These are phyloP conservation scores for Cystobasidium slooffiae DNA, from an alignment of 1,284 basidiomycete genomes.

Conservation along the genomic window DNA sequence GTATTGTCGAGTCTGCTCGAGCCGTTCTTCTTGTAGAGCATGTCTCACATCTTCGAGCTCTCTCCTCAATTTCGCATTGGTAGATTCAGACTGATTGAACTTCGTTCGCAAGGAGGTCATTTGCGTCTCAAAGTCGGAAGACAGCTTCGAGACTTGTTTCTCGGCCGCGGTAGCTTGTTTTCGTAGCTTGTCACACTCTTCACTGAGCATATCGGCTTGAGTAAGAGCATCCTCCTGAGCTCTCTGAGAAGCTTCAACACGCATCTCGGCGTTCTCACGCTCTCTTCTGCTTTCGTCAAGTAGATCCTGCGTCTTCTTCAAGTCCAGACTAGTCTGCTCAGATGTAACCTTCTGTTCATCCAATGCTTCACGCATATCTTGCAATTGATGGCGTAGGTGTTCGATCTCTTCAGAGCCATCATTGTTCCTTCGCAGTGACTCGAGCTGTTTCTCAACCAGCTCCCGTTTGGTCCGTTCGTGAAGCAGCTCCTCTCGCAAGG, in stretches of 20 bases:
- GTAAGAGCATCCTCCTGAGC: conserved; percentile 8
- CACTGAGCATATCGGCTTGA: conserved; percentile 3
- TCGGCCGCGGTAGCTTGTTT: conserved; percentile 13
- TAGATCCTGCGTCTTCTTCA: background rate
- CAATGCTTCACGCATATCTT: conserved; percentile 9
- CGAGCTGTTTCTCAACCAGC: conserved; percentile 14
- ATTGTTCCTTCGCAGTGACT: conserved; percentile 11
- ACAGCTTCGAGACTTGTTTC: conserved; percentile 25
- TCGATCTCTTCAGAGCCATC: conserved; percentile 24
- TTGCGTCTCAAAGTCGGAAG: conserved; percentile 4
- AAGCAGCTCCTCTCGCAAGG: conserved; percentile 26
- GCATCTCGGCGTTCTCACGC: background rate
- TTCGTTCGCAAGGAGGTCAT: background rate
- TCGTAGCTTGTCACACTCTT: conserved; percentile 28
- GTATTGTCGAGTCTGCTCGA: conserved; percentile 28
- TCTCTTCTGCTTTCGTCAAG: conserved; percentile 3
- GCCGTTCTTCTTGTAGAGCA: conserved; percentile 29
- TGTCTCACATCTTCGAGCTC: conserved; percentile 24
- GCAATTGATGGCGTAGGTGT: conserved; percentile 1
- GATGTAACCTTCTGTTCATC: background rate
- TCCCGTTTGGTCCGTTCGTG: conserved; percentile 28
- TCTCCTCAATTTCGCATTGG: conserved; percentile 2
- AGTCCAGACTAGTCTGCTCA: background rate
- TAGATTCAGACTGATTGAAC: background rate
- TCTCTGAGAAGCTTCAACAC: background rate